Evolutionary conservation across 352 stramenopile genomes (phyloP), one percentile per base, ranked within the genome.

Genomic region (Phytopythium mirpurense): DNA sequence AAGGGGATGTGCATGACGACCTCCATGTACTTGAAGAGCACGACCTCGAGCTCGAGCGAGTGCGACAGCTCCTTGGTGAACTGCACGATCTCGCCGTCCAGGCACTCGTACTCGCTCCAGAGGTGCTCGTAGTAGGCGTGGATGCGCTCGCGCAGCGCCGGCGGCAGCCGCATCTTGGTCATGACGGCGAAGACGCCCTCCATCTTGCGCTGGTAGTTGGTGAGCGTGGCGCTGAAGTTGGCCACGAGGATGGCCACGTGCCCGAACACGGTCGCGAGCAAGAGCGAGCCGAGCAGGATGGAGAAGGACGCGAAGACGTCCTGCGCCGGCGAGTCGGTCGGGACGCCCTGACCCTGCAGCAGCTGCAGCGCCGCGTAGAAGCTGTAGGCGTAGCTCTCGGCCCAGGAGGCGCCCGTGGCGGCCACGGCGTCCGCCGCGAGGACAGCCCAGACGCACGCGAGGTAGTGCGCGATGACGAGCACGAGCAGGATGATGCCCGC

Each of bases 121-220:
- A 90, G 47, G 52, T 88, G 72, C 19, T 76, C 72, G 47, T 88
- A 90, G 35, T 88, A 88, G 40, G 79, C 60, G 23, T 72, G 69
- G 10, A 89, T 82, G 19, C 79, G 63, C 18, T 88, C 73, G 2
- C 79, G 77, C 3, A 92, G 41, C 1, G 56, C 29, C 0, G 43
- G 11, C 0, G 79, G 82, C 0, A 93, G 59, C 21, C 72, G 23
- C 38, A 58, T 51, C 32, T 87, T 83, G 5, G 44, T 53, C 54
- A 84, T 90, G 47, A 72, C 63, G 3, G 72, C 71, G 24, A 85
- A 72, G 1, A 90, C 67, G 34, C 62, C 48, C 41, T 88, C 78
- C 73, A 86, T 82, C 43, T 89, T 89, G 12, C 69, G 72, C 37
- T 83, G 62, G 51, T 88, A 93, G 27, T 57, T 68, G 0, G 69